These are phyloP conservation scores for Mortierella hygrophila DNA, from an alignment of 192 early-diverging fungal genomes.

Conservation along the genomic window DNA sequence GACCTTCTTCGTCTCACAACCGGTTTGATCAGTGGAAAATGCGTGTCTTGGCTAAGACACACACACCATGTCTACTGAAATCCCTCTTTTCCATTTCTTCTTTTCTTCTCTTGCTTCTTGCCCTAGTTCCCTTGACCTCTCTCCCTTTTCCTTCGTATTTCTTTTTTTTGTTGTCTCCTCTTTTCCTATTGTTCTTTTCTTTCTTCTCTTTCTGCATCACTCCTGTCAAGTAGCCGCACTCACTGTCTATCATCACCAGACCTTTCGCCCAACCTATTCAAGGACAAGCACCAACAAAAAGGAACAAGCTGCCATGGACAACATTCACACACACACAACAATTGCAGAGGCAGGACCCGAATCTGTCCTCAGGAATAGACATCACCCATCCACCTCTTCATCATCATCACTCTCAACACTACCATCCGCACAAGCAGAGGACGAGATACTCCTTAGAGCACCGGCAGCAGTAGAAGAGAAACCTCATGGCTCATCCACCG, in stretches of 20 bases:
- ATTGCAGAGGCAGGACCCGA: background rate
- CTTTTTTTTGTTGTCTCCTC: background rate
- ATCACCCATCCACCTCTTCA: background rate
- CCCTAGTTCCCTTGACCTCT: background rate
- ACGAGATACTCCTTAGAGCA: background rate
- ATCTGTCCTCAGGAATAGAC: background rate
- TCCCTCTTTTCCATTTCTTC: too few species aligned
- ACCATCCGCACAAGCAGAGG: background rate
- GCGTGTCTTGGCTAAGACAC: too few species aligned
- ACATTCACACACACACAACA: background rate
- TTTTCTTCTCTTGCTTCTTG: background rate
- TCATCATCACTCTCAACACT: background rate
- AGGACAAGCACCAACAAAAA: background rate
- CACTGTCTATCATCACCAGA: background rate
- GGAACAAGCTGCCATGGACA: background rate
- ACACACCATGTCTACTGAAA: too few species aligned
- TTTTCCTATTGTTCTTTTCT: background rate
- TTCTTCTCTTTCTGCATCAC: background rate
- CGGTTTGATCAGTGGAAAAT: too few species aligned
- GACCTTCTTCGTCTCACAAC: too few species aligned
- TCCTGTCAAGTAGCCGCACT: background rate
- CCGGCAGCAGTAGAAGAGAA: background rate
- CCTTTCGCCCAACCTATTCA: background rate
- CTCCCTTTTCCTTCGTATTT: background rate
- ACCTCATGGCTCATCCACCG: constrained; percentile 1